phyloP scores from a whole-genome alignment of 83 land plant genomes.

The Larix sibirica region DNA sequence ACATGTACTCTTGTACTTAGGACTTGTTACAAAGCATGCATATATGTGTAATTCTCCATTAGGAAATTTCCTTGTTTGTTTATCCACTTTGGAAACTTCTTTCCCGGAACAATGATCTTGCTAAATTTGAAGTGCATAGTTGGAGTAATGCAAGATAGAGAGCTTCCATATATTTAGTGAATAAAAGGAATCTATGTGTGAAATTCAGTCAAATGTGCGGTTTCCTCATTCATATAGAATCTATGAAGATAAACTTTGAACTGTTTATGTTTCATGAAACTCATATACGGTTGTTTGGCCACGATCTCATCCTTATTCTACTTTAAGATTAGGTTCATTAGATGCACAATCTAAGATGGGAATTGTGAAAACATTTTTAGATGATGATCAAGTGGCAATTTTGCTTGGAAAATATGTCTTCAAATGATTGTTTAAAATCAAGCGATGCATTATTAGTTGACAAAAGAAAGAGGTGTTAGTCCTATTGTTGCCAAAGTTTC shows the following conservation, averaged over 20 bases:
- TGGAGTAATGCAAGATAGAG: conserved; percentile 21
- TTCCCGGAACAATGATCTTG: not conserved
- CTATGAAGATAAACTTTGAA: conserved; percentile 30
- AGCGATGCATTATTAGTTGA: not conserved
- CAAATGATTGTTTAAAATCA: not conserved
- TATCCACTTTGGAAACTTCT: conserved; percentile 16
- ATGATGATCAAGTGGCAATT: not conserved
- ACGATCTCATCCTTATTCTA: not conserved
- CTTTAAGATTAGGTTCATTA: conserved; percentile 11
- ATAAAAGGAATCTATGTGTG: conserved; percentile 20
- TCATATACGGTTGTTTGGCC: conserved; percentile 45
- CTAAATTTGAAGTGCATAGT: not conserved
- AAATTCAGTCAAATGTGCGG: conserved; percentile 32
- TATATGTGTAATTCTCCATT: too few species aligned
- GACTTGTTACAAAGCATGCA: too few species aligned
- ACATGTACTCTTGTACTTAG: too few species aligned
- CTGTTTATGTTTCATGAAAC: conserved; percentile 40
- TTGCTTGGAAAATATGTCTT: conserved; percentile 35
- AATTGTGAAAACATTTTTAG: not conserved
- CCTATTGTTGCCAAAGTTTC: too few species aligned
- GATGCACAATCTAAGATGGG: conserved; percentile 9
- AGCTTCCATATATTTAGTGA: conserved; percentile 29
- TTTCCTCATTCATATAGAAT: conserved; percentile 45
- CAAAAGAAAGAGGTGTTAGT: not conserved
- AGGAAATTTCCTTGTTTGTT: too few species aligned